A percentile compares a stretch with the other conserved stretches of the same genome.
These are phyloP conservation scores for Phytophthora tentaculata DNA, from an alignment of 352 stramenopile genomes.

Conservation along the genomic window DNA sequence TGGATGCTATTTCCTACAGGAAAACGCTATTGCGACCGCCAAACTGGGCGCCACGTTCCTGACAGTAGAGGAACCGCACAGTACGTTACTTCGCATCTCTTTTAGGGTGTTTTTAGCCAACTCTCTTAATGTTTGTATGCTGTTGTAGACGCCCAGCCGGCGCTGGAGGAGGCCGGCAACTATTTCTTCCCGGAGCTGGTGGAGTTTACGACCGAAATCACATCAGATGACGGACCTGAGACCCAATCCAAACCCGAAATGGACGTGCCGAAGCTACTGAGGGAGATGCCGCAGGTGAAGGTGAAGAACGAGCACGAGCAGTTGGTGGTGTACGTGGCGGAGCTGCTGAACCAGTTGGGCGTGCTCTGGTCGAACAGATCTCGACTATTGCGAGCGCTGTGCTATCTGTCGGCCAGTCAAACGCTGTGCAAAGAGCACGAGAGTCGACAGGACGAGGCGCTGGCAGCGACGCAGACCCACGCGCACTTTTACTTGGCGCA, in stretches of 20 bases:
- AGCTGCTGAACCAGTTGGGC: conserved; percentile 67
- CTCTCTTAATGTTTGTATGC: conserved; percentile 2
- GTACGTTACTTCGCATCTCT: conserved; percentile 34
- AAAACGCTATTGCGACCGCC: conserved; percentile 32
- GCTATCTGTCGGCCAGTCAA: conserved; percentile 57
- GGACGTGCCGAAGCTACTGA: conserved; percentile 8
- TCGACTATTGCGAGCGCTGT: conserved; percentile 50
- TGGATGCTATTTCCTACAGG: conserved; percentile 30
- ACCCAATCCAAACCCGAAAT: conserved; percentile 5
- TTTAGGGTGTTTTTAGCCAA: neutral
- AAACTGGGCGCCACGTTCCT: conserved; percentile 58
- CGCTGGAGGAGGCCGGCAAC: conserved; percentile 46
- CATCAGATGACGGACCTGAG: conserved; percentile 27
- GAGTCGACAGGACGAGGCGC: conserved; percentile 6
- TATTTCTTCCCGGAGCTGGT: conserved; percentile 54
- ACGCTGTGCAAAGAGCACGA: conserved; percentile 24
- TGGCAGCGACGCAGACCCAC: conserved; percentile 44
- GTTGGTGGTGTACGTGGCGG: conserved; percentile 33
- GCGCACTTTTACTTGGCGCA: conserved; percentile 79
- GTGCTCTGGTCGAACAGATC: conserved; percentile 75
- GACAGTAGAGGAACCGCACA: conserved; percentile 68
- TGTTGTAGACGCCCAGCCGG: conserved; percentile 57
- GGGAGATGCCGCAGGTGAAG: conserved; percentile 26
- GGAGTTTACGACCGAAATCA: conserved; percentile 32
- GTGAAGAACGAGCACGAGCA: conserved; percentile 20